These are phyloP conservation scores for Raphanus raphanistrum DNA, from an alignment of 345 rosid species.

Conservation along the genomic window DNA sequence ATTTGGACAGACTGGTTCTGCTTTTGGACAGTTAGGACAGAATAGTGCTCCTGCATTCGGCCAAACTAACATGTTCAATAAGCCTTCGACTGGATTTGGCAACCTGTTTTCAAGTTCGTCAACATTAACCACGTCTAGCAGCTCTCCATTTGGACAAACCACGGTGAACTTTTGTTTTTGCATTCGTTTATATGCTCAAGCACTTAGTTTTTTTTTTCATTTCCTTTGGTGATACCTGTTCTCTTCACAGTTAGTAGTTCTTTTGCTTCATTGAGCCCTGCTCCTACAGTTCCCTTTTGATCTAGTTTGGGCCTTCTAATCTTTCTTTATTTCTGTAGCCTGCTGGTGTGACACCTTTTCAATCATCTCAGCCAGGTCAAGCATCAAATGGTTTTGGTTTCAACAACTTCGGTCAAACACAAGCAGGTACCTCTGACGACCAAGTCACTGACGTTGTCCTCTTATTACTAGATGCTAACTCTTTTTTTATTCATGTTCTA, in stretches of 20 bases:
- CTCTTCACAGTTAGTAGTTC: constrained; percentile 15
- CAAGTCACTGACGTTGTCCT: constrained; percentile 12
- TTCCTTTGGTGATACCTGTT: constrained; percentile 3
- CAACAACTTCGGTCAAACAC: constrained; percentile 32
- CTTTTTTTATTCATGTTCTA: constrained; percentile 23
- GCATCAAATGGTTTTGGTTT: constrained; percentile 34
- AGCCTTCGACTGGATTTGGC: constrained; percentile 60
- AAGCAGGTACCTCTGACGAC: constrained; percentile 45
- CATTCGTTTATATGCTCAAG: neutral
- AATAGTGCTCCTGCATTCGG: constrained; percentile 53
- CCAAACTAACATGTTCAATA: constrained; percentile 55
- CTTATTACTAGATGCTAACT: constrained; percentile 15
- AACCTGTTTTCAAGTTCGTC: constrained; percentile 62
- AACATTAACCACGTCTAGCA: constrained; percentile 48
- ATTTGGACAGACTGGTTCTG: constrained; percentile 53
- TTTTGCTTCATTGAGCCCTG: neutral
- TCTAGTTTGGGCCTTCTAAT: constrained; percentile 1
- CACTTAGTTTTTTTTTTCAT: constrained; percentile 5
- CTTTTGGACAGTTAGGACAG: constrained; percentile 68
- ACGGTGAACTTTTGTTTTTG: constrained; percentile 42
- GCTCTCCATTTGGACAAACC: constrained; percentile 60
- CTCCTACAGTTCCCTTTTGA: neutral
- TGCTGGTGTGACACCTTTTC: constrained; percentile 59
- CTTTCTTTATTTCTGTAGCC: constrained; percentile 45
- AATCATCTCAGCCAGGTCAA: constrained; percentile 45